Base-by-base conservation (phyloP, 169 alveolate species). In the Plasmodium cynomolgi region DNA sequence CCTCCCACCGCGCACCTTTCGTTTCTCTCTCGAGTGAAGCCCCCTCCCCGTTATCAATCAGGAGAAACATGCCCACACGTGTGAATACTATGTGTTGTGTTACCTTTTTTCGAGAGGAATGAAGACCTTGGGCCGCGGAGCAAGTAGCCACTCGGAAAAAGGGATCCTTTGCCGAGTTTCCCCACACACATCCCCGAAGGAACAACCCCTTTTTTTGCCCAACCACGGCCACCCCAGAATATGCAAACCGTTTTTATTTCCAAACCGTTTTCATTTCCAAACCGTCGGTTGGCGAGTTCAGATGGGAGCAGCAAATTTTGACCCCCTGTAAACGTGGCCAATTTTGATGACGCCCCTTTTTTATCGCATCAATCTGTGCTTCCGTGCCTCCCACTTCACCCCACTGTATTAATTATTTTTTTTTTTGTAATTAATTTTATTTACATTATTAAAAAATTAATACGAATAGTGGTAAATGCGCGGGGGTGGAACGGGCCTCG, bases 401-500 rank as follows among this genome's bases (percentile, higher is more conserved):
- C 74, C 41, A 62, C 44, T 3, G 54, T 20, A 7, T 34, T 83
- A 62, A 62, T 83, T 83, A 34, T 83, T 83, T 83, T 83, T 83
- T 83, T 83, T 83, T 83, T 62, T n/a, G 91, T 83, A 83, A 62
- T 83, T 83, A 62, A 83, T 37, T 29, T 58, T 83, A 83, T 83
- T 56, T 83, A 81, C 56, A 83, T 56, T 83, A 58, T 83, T 81
- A 81, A 54, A 58, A 58, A 31, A 26, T 39, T 62, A 83, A 83
- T 20, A 50, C 26, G 44, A 15, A 83, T 33, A 33, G 72, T 34
- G 44, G 33, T 75, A 4, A 44, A 17, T 50, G 62, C 62, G 4
- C 23, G 0, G 62, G 26, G 23, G 20, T 11, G 8, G 20, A 15
- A 11, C 8, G 20, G 0, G 0, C 56, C 34, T 74, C 62, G 31